Evolutionary conservation across 495 filamentous ascomycete species (phyloP).

Genomic region (Penicillium angulare): DNA sequence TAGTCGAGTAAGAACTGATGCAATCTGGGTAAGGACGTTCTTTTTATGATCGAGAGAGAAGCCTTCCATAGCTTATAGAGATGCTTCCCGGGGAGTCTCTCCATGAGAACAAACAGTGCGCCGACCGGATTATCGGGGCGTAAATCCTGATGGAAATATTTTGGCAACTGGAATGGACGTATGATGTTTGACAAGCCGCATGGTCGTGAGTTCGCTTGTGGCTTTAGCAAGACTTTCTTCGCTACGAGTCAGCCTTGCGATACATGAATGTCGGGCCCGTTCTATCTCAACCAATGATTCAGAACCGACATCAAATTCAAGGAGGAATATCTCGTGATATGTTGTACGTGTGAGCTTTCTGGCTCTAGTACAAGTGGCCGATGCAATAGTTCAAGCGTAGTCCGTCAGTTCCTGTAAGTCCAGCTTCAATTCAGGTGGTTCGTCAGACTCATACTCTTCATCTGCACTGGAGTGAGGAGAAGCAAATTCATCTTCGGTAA

Average conservation of each 20-base stretch:
- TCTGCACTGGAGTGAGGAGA: slow-evolving; percentile 2
- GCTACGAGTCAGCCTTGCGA: slow-evolving; percentile 7
- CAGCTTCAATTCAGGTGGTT: slow-evolving; percentile 4
- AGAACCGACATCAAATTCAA: background rate
- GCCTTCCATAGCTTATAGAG: slow-evolving; percentile 5
- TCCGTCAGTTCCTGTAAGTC: slow-evolving; percentile 6
- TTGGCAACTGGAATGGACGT: slow-evolving; percentile 3
- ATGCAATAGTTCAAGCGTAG: slow-evolving; percentile 1
- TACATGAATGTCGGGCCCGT: slow-evolving; percentile 2
- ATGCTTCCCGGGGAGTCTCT: slow-evolving; percentile 7
- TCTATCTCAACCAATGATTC: background rate
- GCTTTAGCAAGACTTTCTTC: slow-evolving; percentile 7
- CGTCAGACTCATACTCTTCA: slow-evolving; percentile 6
- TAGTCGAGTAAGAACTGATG: background rate
- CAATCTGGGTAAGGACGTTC: slow-evolving; percentile 4
- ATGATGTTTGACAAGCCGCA: background rate
- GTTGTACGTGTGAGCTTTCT: background rate
- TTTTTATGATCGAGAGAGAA: slow-evolving; percentile 6
- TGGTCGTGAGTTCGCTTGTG: slow-evolving; percentile 4
- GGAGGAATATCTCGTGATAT: background rate
- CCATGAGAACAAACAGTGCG: slow-evolving; percentile 4
- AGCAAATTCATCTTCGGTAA: background rate
- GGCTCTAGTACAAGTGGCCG: background rate
- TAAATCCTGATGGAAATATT: slow-evolving; percentile 4
- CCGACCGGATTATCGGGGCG: slow-evolving; percentile 4